Evolutionary conservation across 73 alveolate species (phyloP), one percentile per base, ranked within the genome.

Genomic region (Blepharisma japonicum): DNA sequence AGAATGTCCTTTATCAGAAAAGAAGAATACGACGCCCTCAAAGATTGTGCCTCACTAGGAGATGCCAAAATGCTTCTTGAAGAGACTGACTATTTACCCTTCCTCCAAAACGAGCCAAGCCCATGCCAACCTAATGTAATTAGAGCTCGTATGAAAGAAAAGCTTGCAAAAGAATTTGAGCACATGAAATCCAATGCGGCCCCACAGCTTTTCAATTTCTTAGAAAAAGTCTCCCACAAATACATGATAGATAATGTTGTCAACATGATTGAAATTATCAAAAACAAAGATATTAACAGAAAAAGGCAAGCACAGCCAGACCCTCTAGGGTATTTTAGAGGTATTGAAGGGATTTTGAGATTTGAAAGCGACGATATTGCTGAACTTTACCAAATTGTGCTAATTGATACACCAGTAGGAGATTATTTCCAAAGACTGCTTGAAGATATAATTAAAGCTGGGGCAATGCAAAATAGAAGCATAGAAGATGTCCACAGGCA

Each of bases 241-340:
- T 95, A 92, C 82, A 91, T 93, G 98, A 96, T 96, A 47, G 99
- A 96, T 79, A 96, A 96, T 77, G 99, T 96, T 32, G 97, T 96
- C 81, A 94, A 92, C 88, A 90, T 96, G 87, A 93, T 96, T 77
- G 99, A 96, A 83, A 99, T 98, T 47, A 85, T 91, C 47, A 94
- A 95, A 89, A 96, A 96, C 88, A 92, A 88, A 79, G 87, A 89
- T 49, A 89, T 82, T 38, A 86, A 86, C 53, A 71, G 71, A 68
- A 80, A 77, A 0, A 87, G 88, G 67, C 81, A 91, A 45, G 90
- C 92, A 71, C 42, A 32, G 42, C 87, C 89, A 55, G 99, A 96
- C 86, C 99, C 99, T 20, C 91, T 96, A 11, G 99, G 99, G 45
- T 93, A 88, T 92, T 93, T 96, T 91, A 98, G 98, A 48, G 99